Base-by-base conservation (phyloP, 2,329 filamentous ascomycete genomes). In the Beauveria varroae region DNA sequence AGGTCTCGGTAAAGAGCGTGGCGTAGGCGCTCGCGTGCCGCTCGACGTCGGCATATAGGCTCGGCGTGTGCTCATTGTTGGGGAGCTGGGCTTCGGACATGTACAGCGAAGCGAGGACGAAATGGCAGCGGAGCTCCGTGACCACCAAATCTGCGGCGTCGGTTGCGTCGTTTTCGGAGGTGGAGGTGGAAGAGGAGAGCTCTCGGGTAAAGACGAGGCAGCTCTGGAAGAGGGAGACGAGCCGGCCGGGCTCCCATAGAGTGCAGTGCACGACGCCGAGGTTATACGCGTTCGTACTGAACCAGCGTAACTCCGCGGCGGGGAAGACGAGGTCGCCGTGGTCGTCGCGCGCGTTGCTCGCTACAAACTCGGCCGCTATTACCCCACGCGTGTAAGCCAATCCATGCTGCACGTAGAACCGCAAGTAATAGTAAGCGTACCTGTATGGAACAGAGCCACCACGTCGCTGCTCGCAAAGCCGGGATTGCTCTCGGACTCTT, bases 201-300 rank as follows among this genome's bases (percentile, higher is more conserved):
- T 76, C 72, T 10, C 73, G 66, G n/a, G 80, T 78, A 37, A 88
- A 80, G 0, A 68, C 69, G 41, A 85, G 74, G 63, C 82, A 86
- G 30, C 76, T 75, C 5, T 70, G 71, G 53, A 87, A 73, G 26
- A 96, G 78, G 3, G 82, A 77, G 3, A 86, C 69, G 0, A 87
- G 76, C 54, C 79, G 72, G 6, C 72, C 70, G 1, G 86, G 77
- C 26, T 81, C 71, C 79, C 88, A 87, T 1, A 62, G 65, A 3
- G 81, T 76, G 1, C 79, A 78, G 65, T 87, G 78, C 63, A 86
- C 84, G 5, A 93, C 73, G 0, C 86, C 87, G 7, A 92, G 72
- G 65, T 95, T 96, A 76, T 96, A 96, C 1, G 88, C 82, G 64
- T 90, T 93, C 64, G 87, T 87, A 43, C 87, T 88, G 70, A 96